A percentile compares a stretch with the other conserved stretches of the same genome.
phyloP scores from a whole-genome alignment of 768 basidiomycete genomes.

The Suillus tomentosus region DNA sequence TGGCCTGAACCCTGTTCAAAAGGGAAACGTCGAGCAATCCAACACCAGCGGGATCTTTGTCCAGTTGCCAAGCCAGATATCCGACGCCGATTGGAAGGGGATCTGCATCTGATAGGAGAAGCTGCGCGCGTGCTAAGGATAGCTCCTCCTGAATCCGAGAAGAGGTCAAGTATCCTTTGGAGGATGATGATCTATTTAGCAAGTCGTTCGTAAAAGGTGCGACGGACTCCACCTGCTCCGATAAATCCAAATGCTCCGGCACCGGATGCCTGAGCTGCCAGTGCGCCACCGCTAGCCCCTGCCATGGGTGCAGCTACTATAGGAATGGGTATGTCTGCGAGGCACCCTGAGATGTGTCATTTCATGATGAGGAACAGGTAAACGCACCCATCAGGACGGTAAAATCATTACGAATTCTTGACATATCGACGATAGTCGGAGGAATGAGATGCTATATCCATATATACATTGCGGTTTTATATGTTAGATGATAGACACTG shows the following conservation, averaged over 20 bases:
- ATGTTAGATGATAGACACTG: not conserved
- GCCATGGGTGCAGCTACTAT: constrained; percentile 73
- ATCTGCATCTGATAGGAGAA: constrained; percentile 36
- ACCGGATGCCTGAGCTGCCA: constrained; percentile 62
- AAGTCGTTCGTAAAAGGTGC: constrained; percentile 11
- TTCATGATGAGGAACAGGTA: not conserved
- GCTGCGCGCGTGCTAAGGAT: constrained; percentile 46
- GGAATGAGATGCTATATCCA: not conserved
- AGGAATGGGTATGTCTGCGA: constrained; percentile 56
- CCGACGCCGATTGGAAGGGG: constrained; percentile 70
- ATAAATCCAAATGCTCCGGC: constrained; percentile 81
- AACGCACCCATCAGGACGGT: constrained; percentile 1
- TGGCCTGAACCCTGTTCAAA: constrained; percentile 55
- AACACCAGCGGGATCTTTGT: constrained; percentile 44
- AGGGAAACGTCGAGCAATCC: constrained; percentile 52
- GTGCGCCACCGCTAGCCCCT: constrained; percentile 60
- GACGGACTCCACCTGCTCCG: constrained; percentile 48
- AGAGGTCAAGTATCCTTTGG: constrained; percentile 48
- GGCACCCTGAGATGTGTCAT: constrained; percentile 30
- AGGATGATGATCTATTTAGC: constrained; percentile 3
- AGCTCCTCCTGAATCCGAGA: constrained; percentile 54
- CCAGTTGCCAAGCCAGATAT: constrained; percentile 72
- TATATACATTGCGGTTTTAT: not conserved
- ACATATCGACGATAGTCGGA: not conserved
- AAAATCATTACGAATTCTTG: not conserved